Evolutionary conservation across 2,329 filamentous ascomycete species (phyloP), one percentile per base, ranked within the genome.

Genomic region (Botrytis paeoniae): DNA sequence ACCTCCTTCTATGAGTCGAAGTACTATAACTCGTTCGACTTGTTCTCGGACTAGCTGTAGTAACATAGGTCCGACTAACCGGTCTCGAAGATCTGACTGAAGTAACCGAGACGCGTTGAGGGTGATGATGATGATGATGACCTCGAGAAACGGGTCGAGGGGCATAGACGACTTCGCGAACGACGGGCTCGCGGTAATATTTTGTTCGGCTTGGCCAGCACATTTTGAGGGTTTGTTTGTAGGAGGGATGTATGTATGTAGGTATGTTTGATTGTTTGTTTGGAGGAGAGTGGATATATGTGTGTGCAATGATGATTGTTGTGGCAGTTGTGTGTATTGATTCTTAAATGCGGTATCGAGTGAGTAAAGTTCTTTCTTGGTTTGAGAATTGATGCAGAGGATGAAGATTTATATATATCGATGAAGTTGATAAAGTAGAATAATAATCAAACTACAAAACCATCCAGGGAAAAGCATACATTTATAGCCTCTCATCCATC

Each of bases 181-280:
- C n/a, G 37, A 68, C 29, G 12, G 65, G 65, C 41, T 68, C 65
- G n/a, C 48, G 65, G 18, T 68, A 68, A 5, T 68, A 41, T 48
- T 41, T 68, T 68, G 65, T 68, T 48, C n/a, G 54, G 18, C 9
- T 68, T 7, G 65, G 65, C 65, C 65, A 68, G n/a, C 65, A 68
- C 65, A 68, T 68, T 32, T 57, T 54, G 48, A 68, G 22, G 32
- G n/a, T 4, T 39, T 41, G 9, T 18, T 25, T 37, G 29, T 20
- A 64, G 18, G 32, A 4, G 51, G 14, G 7, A 16, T 54, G 14
- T 54, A 5, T 18, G 51, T 16, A 29, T 1, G 12, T 54, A 8
- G 6, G 14, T 29, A 12, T 12, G n/a, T 18, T 20, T 8, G 18
- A 22, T 32, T 18, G 1, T 4, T 54, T 54, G 25, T 39, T 32